Evolutionary conservation across 2,329 filamentous ascomycete species (phyloP).

Genomic region (Neofusicoccum parvum): DNA sequence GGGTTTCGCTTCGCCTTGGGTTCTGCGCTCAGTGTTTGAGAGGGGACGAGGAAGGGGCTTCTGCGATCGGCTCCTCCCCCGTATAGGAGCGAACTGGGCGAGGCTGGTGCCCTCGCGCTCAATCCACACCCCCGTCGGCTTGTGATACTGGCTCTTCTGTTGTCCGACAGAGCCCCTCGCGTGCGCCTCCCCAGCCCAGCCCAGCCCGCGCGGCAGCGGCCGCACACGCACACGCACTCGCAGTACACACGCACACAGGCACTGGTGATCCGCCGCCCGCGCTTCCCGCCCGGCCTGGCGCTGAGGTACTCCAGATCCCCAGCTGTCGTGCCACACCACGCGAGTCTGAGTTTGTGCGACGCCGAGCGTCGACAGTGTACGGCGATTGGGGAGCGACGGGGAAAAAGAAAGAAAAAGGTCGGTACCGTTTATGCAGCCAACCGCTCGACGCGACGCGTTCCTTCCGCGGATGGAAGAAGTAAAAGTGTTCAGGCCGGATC

Average conservation of each 20-base stretch:
- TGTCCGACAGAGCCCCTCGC: background rate
- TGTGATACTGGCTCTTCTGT: background rate
- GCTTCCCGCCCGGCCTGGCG: background rate
- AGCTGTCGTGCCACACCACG: constrained; percentile 9
- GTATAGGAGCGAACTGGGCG: background rate
- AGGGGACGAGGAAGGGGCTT: background rate
- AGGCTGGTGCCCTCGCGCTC: background rate
- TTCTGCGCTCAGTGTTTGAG: constrained; percentile 4
- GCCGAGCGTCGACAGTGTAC: background rate
- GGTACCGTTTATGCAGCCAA: constrained; percentile 20
- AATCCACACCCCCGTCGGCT: background rate
- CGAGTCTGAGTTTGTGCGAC: constrained; percentile 12
- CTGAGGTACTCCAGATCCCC: background rate
- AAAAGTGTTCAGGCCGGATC: constrained; percentile 18
- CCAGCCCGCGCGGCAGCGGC: background rate
- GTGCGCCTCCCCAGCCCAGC: background rate
- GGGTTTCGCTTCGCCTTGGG: constrained; percentile 16
- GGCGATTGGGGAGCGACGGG: background rate
- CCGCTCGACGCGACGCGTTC: constrained; percentile 14
- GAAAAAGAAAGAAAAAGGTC: background rate
- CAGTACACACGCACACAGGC: background rate
- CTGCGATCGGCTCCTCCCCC: constrained; percentile 8
- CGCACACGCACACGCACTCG: background rate
- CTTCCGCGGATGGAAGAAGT: constrained; percentile 5
- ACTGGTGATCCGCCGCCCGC: background rate